Conservation (phyloP, 495 filamentous ascomycete genomes). For the Penicillium manginii region DNA sequence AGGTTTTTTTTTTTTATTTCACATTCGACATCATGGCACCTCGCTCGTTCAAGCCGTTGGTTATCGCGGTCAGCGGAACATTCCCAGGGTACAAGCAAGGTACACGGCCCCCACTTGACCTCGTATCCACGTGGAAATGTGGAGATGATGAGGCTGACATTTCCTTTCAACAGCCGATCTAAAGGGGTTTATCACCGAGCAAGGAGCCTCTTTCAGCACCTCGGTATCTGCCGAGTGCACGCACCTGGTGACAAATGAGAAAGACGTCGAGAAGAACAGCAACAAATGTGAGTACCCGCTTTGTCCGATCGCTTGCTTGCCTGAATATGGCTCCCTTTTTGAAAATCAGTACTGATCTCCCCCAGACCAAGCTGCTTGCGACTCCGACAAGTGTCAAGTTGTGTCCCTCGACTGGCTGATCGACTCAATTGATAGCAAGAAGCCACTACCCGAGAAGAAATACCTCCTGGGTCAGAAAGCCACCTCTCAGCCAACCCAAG, state of each 20-base stretch:
- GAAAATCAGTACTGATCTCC: background rate
- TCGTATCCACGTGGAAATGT: slow-evolving; percentile 5
- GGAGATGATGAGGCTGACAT: slow-evolving; percentile 31
- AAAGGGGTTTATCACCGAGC: slow-evolving; percentile 40
- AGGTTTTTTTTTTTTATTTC: slow-evolving; percentile 2
- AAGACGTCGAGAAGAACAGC: slow-evolving; percentile 54
- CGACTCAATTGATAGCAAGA: slow-evolving; percentile 48
- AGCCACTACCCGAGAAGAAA: slow-evolving; percentile 46
- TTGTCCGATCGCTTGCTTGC: background rate
- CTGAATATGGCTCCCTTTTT: background rate
- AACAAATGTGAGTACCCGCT: slow-evolving; percentile 40
- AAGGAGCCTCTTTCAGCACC: slow-evolving; percentile 54
- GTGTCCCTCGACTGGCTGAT: slow-evolving; percentile 67
- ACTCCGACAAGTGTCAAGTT: slow-evolving; percentile 52
- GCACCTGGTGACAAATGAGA: slow-evolving; percentile 60
- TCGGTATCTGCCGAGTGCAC: slow-evolving; percentile 56
- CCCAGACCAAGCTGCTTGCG: slow-evolving; percentile 54
- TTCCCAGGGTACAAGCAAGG: slow-evolving; percentile 60
- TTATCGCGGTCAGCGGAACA: slow-evolving; percentile 63
- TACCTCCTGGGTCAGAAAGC: slow-evolving; percentile 31
- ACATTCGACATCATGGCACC: slow-evolving; percentile 27
- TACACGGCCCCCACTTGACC: slow-evolving; percentile 21
- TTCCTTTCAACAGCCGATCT: slow-evolving; percentile 35
- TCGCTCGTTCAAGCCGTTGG: slow-evolving; percentile 43
- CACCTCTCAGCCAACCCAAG: background rate